phyloP scores from a whole-genome alignment of 257 asterid species.

The Nicotiana knightiana region DNA sequence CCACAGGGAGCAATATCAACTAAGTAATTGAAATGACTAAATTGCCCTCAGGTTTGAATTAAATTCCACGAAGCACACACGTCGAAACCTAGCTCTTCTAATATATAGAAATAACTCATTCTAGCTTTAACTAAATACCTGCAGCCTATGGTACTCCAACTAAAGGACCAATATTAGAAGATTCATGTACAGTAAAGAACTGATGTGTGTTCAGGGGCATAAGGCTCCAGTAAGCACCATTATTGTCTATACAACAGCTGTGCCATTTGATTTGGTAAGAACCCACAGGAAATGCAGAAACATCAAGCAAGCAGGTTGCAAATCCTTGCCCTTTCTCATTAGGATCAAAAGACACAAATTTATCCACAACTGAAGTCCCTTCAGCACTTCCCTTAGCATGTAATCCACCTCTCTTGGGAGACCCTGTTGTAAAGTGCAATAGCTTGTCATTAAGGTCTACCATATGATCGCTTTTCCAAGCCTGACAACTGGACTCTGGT shows the following conservation, averaged over 20 bases:
- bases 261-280: constrained; percentile 69
- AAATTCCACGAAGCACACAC: too few relatives aligned
- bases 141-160: neutral
- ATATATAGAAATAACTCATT: neutral
- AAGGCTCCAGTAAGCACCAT: constrained; percentile 66
- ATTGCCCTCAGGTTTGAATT: too few relatives aligned
- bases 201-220: constrained; percentile 53
- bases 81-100: too few relatives aligned
- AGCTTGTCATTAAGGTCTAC: constrained; percentile 48
- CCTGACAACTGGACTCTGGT: constrained; percentile 20
- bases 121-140: neutral
- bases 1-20: too few relatives aligned
- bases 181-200: constrained; percentile 26
- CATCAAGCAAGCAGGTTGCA: constrained; percentile 70
- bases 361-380: constrained; percentile 22
- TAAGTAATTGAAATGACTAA: too few relatives aligned
- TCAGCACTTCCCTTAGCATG: constrained; percentile 8
- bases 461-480: constrained; percentile 32
- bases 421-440: constrained; percentile 31
- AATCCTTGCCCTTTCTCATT: constrained; percentile 66
- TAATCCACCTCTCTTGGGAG: constrained; percentile 15
- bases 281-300: constrained; percentile 55
- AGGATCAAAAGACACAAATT: constrained; percentile 42
- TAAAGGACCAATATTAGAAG: neutral
- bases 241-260: constrained; percentile 49